Base-by-base conservation (phyloP, 768 basidiomycete species). In the Phallus indusiatus region DNA sequence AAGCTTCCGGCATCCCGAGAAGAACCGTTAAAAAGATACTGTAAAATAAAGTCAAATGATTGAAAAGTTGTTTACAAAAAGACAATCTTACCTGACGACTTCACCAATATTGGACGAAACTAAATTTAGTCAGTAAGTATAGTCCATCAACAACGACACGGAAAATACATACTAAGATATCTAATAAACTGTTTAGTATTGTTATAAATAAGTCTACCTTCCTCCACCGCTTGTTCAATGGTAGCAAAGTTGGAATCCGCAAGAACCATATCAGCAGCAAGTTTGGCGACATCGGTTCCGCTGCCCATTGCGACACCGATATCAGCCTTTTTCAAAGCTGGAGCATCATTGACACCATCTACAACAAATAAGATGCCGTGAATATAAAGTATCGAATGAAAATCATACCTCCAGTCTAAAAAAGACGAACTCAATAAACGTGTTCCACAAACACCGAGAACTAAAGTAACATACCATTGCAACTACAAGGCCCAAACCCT, bases 181-280 rank as follows among this genome's bases (percentile, higher is more conserved):
- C 95, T 88, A 72, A 99, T 97, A 73, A 99, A 99, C 70, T 98
- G 95, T 75, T 99, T 99, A 49, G 94, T 98, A 74, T 99, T 99
- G 75, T 97, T 97, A 74, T 97, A 98, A 68, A 98, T 99, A 60
- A 95, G 79, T 72, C 95, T 78, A 65, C 95, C 95, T 75, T 99
- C 95, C 72, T 98, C 95, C 49, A 99, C 94, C 8, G 95, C 95
- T 65, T 84, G 78, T 71, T 96, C 94, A 72, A 99, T 97, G 7
- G 94, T 94, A 11, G 93, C 86, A 72, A 99, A 99, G 76, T 98
- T 98, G 52, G 94, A 94, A 71, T 95, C 94, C 5, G 91, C 89
- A 54, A 94, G 82, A 33, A 99, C 94, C 93, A 99, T 95, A 72
- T 99, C 95, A 8, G 95, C 92, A 4, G 95, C 96, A 61, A 96